Conservation (phyloP, 139 green algal species). For the Dunaliella primolecta region DNA sequence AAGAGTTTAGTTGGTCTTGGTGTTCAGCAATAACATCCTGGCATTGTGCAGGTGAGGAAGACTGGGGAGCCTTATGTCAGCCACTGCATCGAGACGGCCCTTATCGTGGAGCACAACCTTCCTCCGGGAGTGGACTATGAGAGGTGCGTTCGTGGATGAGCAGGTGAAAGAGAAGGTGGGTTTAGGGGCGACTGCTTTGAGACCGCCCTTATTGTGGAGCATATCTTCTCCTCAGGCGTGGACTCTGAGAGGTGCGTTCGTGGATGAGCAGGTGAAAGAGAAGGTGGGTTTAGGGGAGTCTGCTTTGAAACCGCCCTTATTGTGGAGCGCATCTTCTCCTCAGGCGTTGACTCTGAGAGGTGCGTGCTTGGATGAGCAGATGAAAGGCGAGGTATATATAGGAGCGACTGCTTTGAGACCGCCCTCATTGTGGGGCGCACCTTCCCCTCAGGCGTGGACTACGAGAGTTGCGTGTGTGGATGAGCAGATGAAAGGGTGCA, state of each 20-base stretch:
- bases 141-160: constrained; percentile 12
- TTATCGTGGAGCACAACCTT: constrained; percentile 81
- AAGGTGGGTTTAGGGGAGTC: constrained; percentile 49
- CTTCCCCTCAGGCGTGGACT: constrained; percentile 29
- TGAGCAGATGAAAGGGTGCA: too few relatives aligned
- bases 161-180: too few relatives aligned
- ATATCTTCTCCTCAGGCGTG: constrained; percentile 35
- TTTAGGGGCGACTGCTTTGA: constrained; percentile 91
- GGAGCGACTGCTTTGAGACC: constrained; percentile 91
- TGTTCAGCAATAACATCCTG: too few relatives aligned
- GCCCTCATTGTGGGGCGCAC: constrained; percentile 84
- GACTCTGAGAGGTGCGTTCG: constrained; percentile 27
- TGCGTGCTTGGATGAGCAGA: constrained; percentile 4
- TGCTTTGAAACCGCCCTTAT: constrained; percentile 92
- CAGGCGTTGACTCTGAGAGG: constrained; percentile 22
- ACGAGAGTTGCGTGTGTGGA: constrained; percentile 20
- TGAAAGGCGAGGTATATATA: too few relatives aligned
- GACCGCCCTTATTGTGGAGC: constrained; percentile 87
- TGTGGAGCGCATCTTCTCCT: constrained; percentile 65
- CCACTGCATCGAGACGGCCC: constrained; percentile 91
- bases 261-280: too few relatives aligned
- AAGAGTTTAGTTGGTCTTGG: too few relatives aligned
- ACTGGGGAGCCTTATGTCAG: constrained; percentile 88
- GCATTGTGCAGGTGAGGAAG: constrained; percentile 73
- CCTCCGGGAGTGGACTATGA: constrained; percentile 25